These are phyloP conservation scores for Ilyonectria sp. DNA, from an alignment of 2,329 filamentous ascomycete genomes.

Conservation along the genomic window DNA sequence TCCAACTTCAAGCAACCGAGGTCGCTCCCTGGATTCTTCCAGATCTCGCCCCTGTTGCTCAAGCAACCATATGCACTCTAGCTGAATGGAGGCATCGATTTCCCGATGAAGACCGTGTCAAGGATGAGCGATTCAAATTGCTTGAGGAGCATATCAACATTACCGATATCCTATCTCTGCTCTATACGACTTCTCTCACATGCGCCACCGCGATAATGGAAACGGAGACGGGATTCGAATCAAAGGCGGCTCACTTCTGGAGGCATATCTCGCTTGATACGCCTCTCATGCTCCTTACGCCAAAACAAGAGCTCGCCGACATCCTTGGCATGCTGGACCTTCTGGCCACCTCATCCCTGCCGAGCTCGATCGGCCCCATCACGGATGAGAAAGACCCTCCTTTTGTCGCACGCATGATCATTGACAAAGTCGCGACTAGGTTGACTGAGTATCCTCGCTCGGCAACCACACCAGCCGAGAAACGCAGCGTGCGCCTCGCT, in stretches of 20 bases:
- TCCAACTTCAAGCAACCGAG: slow-evolving; percentile 72
- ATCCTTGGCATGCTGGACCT: slow-evolving; percentile 76
- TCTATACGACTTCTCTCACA: slow-evolving; percentile 75
- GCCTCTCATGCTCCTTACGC: slow-evolving; percentile 76
- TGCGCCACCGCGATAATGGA: slow-evolving; percentile 62
- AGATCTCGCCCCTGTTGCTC: slow-evolving; percentile 68
- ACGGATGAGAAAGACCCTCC: slow-evolving; percentile 59
- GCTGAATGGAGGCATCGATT: slow-evolving; percentile 70
- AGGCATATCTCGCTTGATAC: slow-evolving; percentile 76
- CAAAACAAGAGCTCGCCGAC: slow-evolving; percentile 75
- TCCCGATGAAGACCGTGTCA: slow-evolving; percentile 64
- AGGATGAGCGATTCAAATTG: slow-evolving; percentile 54
- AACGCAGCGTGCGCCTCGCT: slow-evolving; percentile 61
- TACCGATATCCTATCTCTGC: slow-evolving; percentile 73
- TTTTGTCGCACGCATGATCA: slow-evolving; percentile 63
- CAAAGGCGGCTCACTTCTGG: slow-evolving; percentile 72
- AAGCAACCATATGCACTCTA: slow-evolving; percentile 73
- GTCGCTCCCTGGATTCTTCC: slow-evolving; percentile 73
- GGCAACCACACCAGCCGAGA: slow-evolving; percentile 55
- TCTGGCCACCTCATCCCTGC: slow-evolving; percentile 76
- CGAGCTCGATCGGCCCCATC: slow-evolving; percentile 78
- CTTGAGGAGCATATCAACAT: slow-evolving; percentile 73
- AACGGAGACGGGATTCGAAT: slow-evolving; percentile 49
- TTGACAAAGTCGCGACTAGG: slow-evolving; percentile 75
- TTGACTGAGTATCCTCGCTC: slow-evolving; percentile 69